Evolutionary conservation across 1,284 basidiomycete species (phyloP), one percentile per base, ranked within the genome.

Genomic region (Thelephora terrestris): DNA sequence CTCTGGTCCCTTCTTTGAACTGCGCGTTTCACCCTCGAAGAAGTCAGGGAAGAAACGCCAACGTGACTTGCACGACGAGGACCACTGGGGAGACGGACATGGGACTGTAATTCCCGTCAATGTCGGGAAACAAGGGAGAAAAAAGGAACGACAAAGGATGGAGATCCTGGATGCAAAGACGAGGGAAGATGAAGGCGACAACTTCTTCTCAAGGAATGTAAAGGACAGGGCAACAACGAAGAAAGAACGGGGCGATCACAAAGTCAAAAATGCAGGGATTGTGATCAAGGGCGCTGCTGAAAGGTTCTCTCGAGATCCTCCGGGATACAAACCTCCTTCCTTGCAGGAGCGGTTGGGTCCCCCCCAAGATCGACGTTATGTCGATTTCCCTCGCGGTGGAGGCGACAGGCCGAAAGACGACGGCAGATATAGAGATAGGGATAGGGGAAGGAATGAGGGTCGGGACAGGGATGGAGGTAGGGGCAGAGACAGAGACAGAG

Each of bases 1-100:
- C 44, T 71, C 76, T 0, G 89, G 91, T 0, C 91, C 91, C 5
- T 94, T 89, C 64, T 78, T 69, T 39, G 75, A 80, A 54, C 18
- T 21, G 20, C 64, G 69, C 24, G 45, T 59, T 17, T 46, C 61
- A 3, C 53, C 55, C 9, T 59, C 55, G 46, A 42, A 58, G 49
- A 44, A 57, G 56, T 7, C 47, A 37, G 49, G 57, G 40, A 50
- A 58, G 57, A 24, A 46, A 46, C 29, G 7, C 7, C 6, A 50
- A 40, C 62, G 70, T 12, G 69, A 73, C 32, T 65, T 65, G 63
- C 67, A 69, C 40, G 50, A 55, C 3, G 55, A 54, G 3, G 50
- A 54, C n/a, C 56, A 53, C 18, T 63, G 69, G 50, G 61, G 61
- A 14, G 70, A 69, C 29, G 65, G 69, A 21, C 72, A 71, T 67